Conservation (phyloP, 129 eudicot genomes). For the Lactuca saligna region DNA sequence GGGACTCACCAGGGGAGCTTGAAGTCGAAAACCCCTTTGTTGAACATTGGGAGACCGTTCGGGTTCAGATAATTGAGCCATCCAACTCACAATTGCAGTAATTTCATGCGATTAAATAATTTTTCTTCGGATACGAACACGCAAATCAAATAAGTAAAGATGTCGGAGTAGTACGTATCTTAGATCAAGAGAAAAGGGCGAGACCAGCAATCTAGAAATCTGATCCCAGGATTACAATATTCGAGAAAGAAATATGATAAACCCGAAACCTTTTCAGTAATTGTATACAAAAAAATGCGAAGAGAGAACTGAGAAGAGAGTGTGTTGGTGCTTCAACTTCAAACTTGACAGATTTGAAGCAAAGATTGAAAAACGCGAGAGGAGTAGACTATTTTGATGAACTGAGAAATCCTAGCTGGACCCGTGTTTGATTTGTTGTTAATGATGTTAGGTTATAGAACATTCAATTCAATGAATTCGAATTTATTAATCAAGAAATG, state of each 20-base stretch:
- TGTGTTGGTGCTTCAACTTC: constrained; percentile 20
- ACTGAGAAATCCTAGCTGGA: constrained; percentile 62
- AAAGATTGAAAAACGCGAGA: constrained; percentile 30
- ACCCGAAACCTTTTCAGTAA: constrained; percentile 30
- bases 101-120: constrained; percentile 30
- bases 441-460: constrained; percentile 34
- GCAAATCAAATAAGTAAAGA: constrained; percentile 18
- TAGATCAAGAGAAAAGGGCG: constrained; percentile 44
- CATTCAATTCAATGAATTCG: constrained; percentile 27
- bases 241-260: constrained; percentile 20
- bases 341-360: constrained; percentile 23
- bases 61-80: constrained; percentile 75
- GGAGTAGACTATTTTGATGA: constrained; percentile 28
- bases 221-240: constrained; percentile 43
- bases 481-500: constrained; percentile 20
- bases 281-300: constrained; percentile 29
- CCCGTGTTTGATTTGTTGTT: constrained; percentile 42
- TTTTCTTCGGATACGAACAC: constrained; percentile 11
- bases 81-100: constrained; percentile 39
- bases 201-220: constrained; percentile 45
- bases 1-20: constrained; percentile 90
- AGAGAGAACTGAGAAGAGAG: constrained; percentile 14
- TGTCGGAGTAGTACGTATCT: constrained; percentile 22
- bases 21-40: constrained; percentile 86
- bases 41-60: constrained; percentile 58